phyloP scores from a whole-genome alignment of 108 stramenopile species.

The Cylindrotheca fusiformis region DNA sequence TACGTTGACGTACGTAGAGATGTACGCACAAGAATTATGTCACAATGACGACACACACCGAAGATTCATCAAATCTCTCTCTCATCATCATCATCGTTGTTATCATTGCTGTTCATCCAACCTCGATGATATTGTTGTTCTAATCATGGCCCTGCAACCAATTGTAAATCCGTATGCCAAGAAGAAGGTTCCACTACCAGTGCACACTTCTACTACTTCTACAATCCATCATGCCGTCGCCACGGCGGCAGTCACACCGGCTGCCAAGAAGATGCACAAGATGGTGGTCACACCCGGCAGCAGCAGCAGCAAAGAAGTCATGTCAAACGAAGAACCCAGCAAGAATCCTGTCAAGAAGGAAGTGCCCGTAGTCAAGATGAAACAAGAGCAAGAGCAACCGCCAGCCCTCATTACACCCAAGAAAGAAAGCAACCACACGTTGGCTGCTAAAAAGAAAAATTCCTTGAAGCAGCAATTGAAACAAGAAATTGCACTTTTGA shows the following conservation, averaged over 20 bases:
- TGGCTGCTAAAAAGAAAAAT: not conserved
- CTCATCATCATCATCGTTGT: too few relatives aligned
- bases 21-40: too few relatives aligned
- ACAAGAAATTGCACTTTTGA: conserved; percentile 57
- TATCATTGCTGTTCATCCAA: too few relatives aligned
- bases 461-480: conserved; percentile 55
- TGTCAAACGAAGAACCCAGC: conserved; percentile 4
- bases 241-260: not conserved
- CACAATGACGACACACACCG: too few relatives aligned
- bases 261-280: not conserved
- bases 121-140: too few relatives aligned
- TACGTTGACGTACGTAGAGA: too few relatives aligned
- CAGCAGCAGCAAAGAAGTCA: not conserved
- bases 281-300: too few relatives aligned
- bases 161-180: conserved; percentile 35
- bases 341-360: not conserved
- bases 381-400: not conserved
- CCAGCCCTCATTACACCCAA: not conserved
- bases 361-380: not conserved
- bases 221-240: not conserved
- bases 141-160: too few relatives aligned
- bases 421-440: not conserved
- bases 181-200: too few relatives aligned
- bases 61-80: too few relatives aligned
- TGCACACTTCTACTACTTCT: not conserved